Evolutionary conservation across 495 filamentous ascomycete genomes (phyloP).

Genomic region (Aspergillus cristatus): DNA sequence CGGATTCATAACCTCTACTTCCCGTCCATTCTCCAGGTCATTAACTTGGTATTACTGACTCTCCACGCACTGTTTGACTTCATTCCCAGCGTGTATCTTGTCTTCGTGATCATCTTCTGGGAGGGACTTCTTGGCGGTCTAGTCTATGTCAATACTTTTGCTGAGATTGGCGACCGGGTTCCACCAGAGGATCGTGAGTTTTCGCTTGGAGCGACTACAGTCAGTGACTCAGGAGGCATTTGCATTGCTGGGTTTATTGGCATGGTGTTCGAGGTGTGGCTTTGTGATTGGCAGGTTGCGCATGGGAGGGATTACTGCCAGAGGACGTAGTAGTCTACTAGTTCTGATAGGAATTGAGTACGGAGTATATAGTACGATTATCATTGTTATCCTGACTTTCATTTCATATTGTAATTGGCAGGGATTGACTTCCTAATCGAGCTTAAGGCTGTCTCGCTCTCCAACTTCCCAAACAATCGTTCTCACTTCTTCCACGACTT

Average conservation of each 20-base stretch:
- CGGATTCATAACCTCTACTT: slow-evolving; percentile 72
- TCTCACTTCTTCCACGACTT: too few relatives aligned
- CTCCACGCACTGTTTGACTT: slow-evolving; percentile 68
- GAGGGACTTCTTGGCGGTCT: slow-evolving; percentile 83
- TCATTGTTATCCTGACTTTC: too few relatives aligned
- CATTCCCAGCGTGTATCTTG: slow-evolving; percentile 70
- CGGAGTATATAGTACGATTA: neutral
- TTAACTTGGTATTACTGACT: slow-evolving; percentile 66
- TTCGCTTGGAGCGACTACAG: slow-evolving; percentile 77
- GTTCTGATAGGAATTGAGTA: neutral
- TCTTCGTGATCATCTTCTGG: slow-evolving; percentile 88
- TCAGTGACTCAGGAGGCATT: slow-evolving; percentile 87
- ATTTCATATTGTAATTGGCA: neutral
- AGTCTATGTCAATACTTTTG: slow-evolving; percentile 94
- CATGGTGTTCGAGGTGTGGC: slow-evolving; percentile 70
- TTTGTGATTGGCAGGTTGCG: slow-evolving; percentile 74
- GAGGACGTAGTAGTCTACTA: slow-evolving; percentile 10
- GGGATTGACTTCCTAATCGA: too few relatives aligned
- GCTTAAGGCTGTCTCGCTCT: too few relatives aligned
- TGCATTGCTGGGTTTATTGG: slow-evolving; percentile 80
- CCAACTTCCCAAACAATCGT: too few relatives aligned
- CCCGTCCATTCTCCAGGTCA: slow-evolving; percentile 73
- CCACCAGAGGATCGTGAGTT: slow-evolving; percentile 75
- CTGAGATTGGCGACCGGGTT: slow-evolving; percentile 78
- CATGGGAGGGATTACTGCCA: slow-evolving; percentile 73